These are phyloP conservation scores for Polytolypa hystricis DNA, from an alignment of 2,329 filamentous ascomycete species.

Conservation along the genomic window DNA sequence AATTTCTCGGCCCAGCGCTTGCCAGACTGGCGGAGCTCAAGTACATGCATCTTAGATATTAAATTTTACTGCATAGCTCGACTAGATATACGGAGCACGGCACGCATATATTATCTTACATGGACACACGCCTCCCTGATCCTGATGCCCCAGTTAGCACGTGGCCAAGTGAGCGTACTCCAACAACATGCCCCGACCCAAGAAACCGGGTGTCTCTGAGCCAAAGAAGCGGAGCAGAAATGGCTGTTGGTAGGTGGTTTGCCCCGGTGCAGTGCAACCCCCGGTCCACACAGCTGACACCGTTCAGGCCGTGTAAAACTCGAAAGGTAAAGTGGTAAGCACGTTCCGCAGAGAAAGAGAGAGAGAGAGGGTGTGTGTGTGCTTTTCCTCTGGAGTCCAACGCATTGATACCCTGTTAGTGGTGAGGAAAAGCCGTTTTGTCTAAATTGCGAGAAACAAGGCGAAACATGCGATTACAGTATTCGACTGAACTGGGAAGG, in stretches of 20 bases:
- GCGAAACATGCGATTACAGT: conserved; percentile 68
- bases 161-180: too few relatives aligned
- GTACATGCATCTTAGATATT: too few relatives aligned
- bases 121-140: too few relatives aligned
- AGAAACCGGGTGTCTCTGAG: conserved; percentile 47
- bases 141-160: too few relatives aligned
- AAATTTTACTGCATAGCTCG: too few relatives aligned
- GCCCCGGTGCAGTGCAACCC: conserved; percentile 5
- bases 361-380: too few relatives aligned
- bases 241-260: conserved; percentile 47
- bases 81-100: too few relatives aligned
- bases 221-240: conserved; percentile 52
- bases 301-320: conserved; percentile 58
- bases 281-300: conserved; percentile 9
- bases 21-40: too few relatives aligned
- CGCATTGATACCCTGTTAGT: conserved; percentile 23
- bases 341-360: conserved; percentile 1
- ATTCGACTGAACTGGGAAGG: conserved; percentile 75
- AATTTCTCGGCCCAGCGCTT: too few relatives aligned
- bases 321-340: conserved; percentile 59
- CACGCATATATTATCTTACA: too few relatives aligned
- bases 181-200: conserved; percentile 56
- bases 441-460: conserved; percentile 59
- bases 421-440: conserved; percentile 67
- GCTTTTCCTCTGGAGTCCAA: not conserved